A percentile compares a stretch with the other conserved stretches of the same genome.
These are phyloP conservation scores for Sporothrix protearum DNA, from an alignment of 2,329 filamentous ascomycete genomes.

Conservation along the genomic window DNA sequence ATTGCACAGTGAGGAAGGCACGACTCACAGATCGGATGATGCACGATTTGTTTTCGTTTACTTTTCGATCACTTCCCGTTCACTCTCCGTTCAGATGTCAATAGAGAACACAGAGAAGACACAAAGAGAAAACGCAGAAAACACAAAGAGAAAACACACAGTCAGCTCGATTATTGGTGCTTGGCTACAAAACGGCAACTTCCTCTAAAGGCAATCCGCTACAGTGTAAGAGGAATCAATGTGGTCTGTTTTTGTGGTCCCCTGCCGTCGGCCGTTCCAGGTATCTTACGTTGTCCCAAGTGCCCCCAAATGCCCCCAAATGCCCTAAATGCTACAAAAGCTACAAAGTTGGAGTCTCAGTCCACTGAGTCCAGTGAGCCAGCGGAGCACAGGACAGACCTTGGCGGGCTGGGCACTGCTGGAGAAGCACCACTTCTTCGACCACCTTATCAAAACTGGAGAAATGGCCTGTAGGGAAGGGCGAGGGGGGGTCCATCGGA, in stretches of 20 bases:
- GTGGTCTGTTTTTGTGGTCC: neutral
- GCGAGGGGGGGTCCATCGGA: neutral
- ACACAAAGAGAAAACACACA: no score
- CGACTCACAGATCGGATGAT: neutral
- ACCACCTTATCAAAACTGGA: neutral
- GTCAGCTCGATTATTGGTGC: neutral
- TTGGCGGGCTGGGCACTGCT: neutral
- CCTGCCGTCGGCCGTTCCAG: neutral
- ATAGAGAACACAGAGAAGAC: no score
- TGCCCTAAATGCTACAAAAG: no score
- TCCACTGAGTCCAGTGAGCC: neutral
- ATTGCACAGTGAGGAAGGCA: neutral
- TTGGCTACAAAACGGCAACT: neutral
- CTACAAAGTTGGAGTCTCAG: no score
- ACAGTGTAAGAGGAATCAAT: slow-evolving; percentile 15
- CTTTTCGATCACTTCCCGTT: neutral
- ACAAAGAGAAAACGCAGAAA: no score
- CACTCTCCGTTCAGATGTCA: neutral
- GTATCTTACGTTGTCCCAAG: neutral
- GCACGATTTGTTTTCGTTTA: neutral
- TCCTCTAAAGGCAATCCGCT: slow-evolving; percentile 16
- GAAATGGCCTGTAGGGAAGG: neutral
- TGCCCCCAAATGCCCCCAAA: neutral
- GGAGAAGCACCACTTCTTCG: neutral
- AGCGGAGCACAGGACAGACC: neutral